phyloP scores from a whole-genome alignment of 2,329 filamentous ascomycete genomes.

The Tolypocladium tropicale region DNA sequence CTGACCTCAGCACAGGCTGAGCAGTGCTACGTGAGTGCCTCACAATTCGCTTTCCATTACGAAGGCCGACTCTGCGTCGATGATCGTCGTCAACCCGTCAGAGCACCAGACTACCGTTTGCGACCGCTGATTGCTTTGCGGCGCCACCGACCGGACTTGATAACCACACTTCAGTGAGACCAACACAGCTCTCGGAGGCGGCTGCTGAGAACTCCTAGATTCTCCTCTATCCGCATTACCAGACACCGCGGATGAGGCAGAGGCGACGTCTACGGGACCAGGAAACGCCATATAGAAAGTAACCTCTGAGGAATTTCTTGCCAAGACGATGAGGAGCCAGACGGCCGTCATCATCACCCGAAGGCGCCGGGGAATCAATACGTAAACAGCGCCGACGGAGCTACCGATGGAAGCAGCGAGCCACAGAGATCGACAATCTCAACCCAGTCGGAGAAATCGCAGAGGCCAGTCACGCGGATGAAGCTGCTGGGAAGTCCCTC shows the following conservation, averaged over 20 bases:
- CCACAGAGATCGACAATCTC: no score
- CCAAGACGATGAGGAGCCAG: constrained; percentile 5
- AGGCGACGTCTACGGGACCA: neutral
- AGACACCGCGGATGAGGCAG: neutral
- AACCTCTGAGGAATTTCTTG: no score
- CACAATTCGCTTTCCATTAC: neutral
- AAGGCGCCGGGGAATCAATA: constrained; percentile 2
- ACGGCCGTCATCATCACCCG: constrained; percentile 8
- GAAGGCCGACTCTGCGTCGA: neutral
- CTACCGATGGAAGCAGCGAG: neutral
- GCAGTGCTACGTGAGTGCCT: no score
- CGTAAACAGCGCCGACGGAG: neutral
- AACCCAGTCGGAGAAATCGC: no score
- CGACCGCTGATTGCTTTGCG: no score
- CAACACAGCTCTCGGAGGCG: neutral
- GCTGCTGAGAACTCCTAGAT: neutral
- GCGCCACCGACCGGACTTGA: neutral
- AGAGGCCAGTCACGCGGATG: neutral
- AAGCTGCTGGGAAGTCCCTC: neutral
- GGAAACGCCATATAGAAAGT: no score
- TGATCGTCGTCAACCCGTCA: neutral
- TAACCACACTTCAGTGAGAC: neutral
- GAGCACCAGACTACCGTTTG: neutral
- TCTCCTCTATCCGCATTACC: neutral
- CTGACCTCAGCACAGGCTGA: no score